A percentile compares a stretch with the other conserved stretches of the same genome.
phyloP scores from a whole-genome alignment of 768 basidiomycete species.

The Obba rivulosa region DNA sequence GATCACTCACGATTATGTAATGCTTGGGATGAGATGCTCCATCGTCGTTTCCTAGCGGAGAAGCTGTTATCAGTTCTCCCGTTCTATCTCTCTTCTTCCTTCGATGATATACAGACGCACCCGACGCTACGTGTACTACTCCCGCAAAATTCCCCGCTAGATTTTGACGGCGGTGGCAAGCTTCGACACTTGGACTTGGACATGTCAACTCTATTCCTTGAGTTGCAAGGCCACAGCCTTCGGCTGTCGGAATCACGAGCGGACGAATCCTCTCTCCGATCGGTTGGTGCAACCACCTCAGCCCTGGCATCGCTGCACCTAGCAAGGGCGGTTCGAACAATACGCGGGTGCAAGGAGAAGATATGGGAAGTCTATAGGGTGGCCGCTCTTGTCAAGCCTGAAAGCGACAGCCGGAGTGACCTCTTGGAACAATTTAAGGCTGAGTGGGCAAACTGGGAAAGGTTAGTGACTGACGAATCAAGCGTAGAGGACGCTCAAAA shows the following conservation, averaged over 20 bases:
- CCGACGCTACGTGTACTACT: conserved; percentile 45
- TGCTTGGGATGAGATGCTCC: conserved; percentile 67
- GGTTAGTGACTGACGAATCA: conserved; percentile 38
- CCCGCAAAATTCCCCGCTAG: conserved; percentile 43
- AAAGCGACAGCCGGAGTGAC: conserved; percentile 8
- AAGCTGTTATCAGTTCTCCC: conserved; percentile 56
- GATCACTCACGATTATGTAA: conserved; percentile 58
- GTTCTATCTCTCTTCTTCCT: conserved; percentile 58
- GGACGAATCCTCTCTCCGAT: conserved; percentile 2
- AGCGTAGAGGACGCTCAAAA: neutral
- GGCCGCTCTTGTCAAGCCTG: conserved; percentile 27
- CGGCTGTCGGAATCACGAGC: conserved; percentile 3
- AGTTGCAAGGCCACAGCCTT: conserved; percentile 5
- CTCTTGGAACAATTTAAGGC: conserved; percentile 56
- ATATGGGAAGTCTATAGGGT: conserved; percentile 61
- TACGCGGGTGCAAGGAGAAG: conserved; percentile 62
- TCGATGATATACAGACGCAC: conserved; percentile 46
- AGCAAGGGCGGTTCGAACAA: conserved; percentile 48
- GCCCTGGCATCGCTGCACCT: conserved; percentile 62
- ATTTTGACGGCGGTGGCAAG: neutral
- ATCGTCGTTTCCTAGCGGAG: conserved; percentile 47
- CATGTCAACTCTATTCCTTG: conserved; percentile 2
- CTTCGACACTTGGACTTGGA: neutral
- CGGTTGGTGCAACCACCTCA: conserved; percentile 27
- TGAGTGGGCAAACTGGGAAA: conserved; percentile 67